Conservation (phyloP, 257 asterid species). For the Ajuga chamaepitys region DNA sequence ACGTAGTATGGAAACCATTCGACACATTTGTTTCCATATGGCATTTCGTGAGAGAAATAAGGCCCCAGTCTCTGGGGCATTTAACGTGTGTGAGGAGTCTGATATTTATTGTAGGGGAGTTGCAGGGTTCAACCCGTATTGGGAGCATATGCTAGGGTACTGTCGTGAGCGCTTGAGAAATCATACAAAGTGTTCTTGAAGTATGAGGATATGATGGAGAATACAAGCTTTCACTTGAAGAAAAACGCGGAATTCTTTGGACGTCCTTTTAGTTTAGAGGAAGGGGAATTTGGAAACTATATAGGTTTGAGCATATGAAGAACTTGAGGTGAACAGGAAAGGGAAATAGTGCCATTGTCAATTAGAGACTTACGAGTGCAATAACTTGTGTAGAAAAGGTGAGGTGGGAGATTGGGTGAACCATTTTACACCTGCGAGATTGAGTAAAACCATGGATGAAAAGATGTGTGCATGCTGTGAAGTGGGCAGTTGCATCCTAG, state of each 20-base stretch:
- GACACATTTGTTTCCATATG: conserved; percentile 35
- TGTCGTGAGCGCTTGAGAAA: conserved; percentile 31
- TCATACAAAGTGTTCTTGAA: conserved; percentile 36
- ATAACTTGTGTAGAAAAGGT: conserved; percentile 41
- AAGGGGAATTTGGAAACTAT: conserved; percentile 31
- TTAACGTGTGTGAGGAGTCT: conserved; percentile 17
- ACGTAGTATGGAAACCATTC: conserved; percentile 43
- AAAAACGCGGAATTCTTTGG: conserved; percentile 42
- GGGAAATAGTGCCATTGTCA: conserved; percentile 24
- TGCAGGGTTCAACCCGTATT: conserved; percentile 39
- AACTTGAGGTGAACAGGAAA: conserved; percentile 34
- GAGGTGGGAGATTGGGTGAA: conserved; percentile 54
- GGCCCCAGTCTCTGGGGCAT: conserved; percentile 9
- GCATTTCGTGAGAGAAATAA: conserved; percentile 21
- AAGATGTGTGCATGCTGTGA: background rate
- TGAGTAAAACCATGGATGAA: conserved; percentile 21
- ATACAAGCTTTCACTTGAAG: conserved; percentile 14
- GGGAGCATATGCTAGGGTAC: conserved; percentile 58
- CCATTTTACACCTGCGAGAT: conserved; percentile 27
- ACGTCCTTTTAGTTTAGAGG: conserved; percentile 28
- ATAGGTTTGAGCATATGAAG: conserved; percentile 41
- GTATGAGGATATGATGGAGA: conserved; percentile 47
- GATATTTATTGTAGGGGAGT: conserved; percentile 33
- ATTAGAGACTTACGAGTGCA: conserved; percentile 23
- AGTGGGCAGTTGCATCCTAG: background rate